A percentile compares a stretch with the other conserved stretches of the same genome.
phyloP scores from a whole-genome alignment of 1,284 basidiomycete genomes.

The Puccinia horiana region DNA sequence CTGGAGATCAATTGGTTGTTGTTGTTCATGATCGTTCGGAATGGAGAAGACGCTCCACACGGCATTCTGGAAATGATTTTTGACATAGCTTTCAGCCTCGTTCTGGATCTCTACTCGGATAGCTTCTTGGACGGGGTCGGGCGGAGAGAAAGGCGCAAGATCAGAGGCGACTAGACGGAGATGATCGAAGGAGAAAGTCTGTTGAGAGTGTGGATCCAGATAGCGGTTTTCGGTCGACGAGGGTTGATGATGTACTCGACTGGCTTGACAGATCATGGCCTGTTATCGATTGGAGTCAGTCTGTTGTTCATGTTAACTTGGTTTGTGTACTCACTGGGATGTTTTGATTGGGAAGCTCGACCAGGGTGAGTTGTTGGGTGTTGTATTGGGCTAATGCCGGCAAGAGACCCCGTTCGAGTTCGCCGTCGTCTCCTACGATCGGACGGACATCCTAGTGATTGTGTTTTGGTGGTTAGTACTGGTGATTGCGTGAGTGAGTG shows the following conservation, averaged over 20 bases:
- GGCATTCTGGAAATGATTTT: slow-evolving; percentile 27
- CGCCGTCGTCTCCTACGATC: slow-evolving; percentile 80
- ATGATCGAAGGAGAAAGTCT: slow-evolving; percentile 38
- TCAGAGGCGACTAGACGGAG: slow-evolving; percentile 8
- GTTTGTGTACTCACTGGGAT: slow-evolving; percentile 66
- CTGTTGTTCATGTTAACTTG: too few species aligned
- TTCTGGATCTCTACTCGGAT: not conserved
- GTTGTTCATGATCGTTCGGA: not conserved
- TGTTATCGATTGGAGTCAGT: too few species aligned
- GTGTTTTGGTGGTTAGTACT: not conserved
- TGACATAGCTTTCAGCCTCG: slow-evolving; percentile 6
- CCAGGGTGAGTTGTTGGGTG: slow-evolving; percentile 76
- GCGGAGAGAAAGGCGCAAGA: not conserved
- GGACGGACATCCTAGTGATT: slow-evolving; percentile 72
- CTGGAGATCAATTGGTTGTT: too few species aligned
- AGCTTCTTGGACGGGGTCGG: not conserved
- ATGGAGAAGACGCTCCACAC: slow-evolving; percentile 35
- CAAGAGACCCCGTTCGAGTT: slow-evolving; percentile 72
- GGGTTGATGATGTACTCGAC: too few species aligned
- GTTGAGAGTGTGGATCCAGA: slow-evolving; percentile 23
- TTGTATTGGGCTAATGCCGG: slow-evolving; percentile 81
- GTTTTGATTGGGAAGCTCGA: slow-evolving; percentile 63
- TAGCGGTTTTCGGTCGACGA: not conserved
- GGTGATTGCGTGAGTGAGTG: not conserved
- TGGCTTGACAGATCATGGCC: slow-evolving; percentile 37